These are phyloP conservation scores for Pezicula rhizophila DNA, from an alignment of 2,329 filamentous ascomycete genomes.

Conservation along the genomic window DNA sequence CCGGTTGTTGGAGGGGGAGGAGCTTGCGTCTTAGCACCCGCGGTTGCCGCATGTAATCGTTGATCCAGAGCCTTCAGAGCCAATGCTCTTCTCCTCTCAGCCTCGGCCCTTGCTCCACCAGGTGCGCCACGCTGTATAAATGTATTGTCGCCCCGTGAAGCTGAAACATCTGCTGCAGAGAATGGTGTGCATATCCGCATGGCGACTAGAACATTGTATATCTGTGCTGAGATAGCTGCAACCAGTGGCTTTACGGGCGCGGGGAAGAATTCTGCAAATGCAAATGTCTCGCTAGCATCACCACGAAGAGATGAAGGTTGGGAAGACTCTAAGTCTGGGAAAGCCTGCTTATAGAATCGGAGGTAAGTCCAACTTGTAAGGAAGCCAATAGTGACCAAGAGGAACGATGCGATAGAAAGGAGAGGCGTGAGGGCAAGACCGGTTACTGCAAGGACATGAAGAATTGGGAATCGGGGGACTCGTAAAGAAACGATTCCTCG, in stretches of 20 bases:
- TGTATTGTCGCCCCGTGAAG: constrained; percentile 62
- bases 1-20: constrained; percentile 38
- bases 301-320: constrained; percentile 65
- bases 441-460: constrained; percentile 71
- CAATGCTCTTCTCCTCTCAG: constrained; percentile 80
- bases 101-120: constrained; percentile 77
- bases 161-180: constrained; percentile 71
- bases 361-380: constrained; percentile 91
- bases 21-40: constrained; percentile 31
- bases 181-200: constrained; percentile 80
- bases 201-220: constrained; percentile 71
- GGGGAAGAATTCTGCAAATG: constrained; percentile 94
- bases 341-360: constrained; percentile 82
- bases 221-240: constrained; percentile 62
- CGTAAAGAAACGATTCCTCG: constrained; percentile 82
- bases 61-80: constrained; percentile 91
- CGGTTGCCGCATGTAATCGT: constrained; percentile 76
- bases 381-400: constrained; percentile 77
- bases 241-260: constrained; percentile 74
- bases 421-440: constrained; percentile 58
- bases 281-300: constrained; percentile 93
- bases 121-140: constrained; percentile 48
- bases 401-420: constrained; percentile 63
- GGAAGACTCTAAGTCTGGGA: constrained; percentile 60
- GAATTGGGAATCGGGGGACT: constrained; percentile 64